phyloP scores from a whole-genome alignment of 306 rosid species.

The Dryas drummondii region DNA sequence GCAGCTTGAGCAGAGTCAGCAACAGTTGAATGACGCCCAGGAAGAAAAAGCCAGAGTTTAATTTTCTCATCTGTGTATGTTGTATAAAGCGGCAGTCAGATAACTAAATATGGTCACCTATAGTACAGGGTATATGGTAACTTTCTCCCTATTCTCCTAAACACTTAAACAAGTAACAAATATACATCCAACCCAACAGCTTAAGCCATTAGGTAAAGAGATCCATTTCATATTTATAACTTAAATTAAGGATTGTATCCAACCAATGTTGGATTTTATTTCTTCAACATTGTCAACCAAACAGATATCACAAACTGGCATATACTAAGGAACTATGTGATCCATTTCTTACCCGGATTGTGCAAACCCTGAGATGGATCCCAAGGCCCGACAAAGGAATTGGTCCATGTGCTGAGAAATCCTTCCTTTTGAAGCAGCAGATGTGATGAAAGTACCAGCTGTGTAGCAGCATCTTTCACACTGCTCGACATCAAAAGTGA shows the following conservation, averaged over 20 bases:
- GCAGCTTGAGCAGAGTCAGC: conserved; percentile 73
- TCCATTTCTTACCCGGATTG: conserved; percentile 76
- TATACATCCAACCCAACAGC: neutral
- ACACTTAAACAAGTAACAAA: conserved; percentile 1
- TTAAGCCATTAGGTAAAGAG: neutral
- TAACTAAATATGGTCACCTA: conserved; percentile 9
- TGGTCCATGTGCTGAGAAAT: conserved; percentile 87
- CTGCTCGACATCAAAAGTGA: conserved; percentile 40
- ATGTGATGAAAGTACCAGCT: conserved; percentile 78
- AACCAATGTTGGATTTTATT: neutral
- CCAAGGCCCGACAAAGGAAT: conserved; percentile 99
- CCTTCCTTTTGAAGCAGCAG: conserved; percentile 91
- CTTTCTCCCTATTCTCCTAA: neutral
- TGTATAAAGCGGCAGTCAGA: conserved; percentile 32
- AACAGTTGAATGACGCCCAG: conserved; percentile 81
- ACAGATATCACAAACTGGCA: neutral
- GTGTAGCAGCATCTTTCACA: conserved; percentile 80
- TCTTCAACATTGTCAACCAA: neutral
- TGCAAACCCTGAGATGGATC: conserved; percentile 99
- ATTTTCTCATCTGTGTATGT: conserved; percentile 77
- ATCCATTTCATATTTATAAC: neutral
- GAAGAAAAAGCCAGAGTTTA: conserved; percentile 96
- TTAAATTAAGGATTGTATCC: too few relatives aligned
- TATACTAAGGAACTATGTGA: conserved; percentile 24
- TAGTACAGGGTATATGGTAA: conserved; percentile 11